Base-by-base conservation (phyloP, 1,139 yeast species). In the Saccharomyces hybrid region DNA sequence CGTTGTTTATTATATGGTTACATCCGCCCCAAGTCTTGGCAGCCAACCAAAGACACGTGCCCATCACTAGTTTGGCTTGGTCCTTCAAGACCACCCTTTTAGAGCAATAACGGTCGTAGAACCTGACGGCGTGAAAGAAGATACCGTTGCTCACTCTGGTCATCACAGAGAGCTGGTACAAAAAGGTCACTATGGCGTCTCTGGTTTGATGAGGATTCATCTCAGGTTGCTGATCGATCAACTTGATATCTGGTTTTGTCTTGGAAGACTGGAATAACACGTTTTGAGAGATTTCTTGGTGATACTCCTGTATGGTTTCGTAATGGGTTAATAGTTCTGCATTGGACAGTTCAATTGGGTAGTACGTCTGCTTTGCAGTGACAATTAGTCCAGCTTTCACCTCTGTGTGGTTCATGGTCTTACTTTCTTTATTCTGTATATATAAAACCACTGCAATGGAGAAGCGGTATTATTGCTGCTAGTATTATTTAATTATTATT, bases 41-140 rank as follows among this genome's bases (percentile, higher is more conserved):
- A 6, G 98, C 97, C 50, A 93, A 83, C 97, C 98, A 91, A 54
- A 93, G 77, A 4, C 97, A 88, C 1, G 97, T 86, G 65, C 96
- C 87, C 2, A 97, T 97, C 12, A 93, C 93, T 59, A 93, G 75
- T 70, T 91, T 97, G 70, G 89, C 90, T 70, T 93, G 98, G 61
- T 90, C 83, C 66, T 87, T 88, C 72, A 86, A 88, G n/a, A 91
- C 96, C 19, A 91, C 86, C 61, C 99, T 79, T 65, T 84, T 86
- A 42, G 97, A 87, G 69, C 96, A 86, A 74, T 93, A 93, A 59
- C 96, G 81, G 71, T 93, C 99, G 49, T 83, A 82, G 49, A 82
- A 71, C 58, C 79, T 77, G 6, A 81, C 82, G 0, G 89, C 83
- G 60, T 91, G 83, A 70, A 84, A 84, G 69, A 89, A 78, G 90